Conservation (phyloP, 257 asterid species). For the Primulina huaijiensis region DNA sequence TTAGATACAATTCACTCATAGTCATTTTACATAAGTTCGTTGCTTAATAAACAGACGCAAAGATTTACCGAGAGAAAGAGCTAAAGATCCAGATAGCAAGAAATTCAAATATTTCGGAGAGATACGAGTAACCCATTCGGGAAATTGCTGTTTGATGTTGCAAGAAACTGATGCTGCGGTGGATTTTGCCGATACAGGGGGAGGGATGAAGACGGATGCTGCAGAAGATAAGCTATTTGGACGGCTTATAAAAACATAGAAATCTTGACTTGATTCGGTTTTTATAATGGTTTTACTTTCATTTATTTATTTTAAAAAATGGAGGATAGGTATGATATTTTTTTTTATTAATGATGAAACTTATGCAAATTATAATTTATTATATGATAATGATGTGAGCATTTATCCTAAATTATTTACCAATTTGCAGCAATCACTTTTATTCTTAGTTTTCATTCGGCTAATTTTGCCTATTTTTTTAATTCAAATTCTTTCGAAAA, state of each 20-base stretch:
- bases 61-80: constrained; percentile 58
- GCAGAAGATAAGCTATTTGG: constrained; percentile 52
- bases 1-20: too few species aligned
- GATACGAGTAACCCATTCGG: constrained; percentile 41
- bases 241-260: background rate
- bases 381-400: too few species aligned
- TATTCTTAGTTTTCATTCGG: too few species aligned
- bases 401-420: too few species aligned
- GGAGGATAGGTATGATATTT: too few species aligned
- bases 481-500: too few species aligned
- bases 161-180: constrained; percentile 31
- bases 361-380: too few species aligned
- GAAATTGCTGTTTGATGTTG: constrained; percentile 16
- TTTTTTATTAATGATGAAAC: too few species aligned
- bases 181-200: constrained; percentile 20
- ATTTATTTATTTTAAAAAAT: too few species aligned
- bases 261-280: constrained; percentile 11
- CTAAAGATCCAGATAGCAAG: constrained; percentile 64
- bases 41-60: background rate
- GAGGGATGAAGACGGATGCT: constrained; percentile 30
- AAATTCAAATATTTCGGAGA: constrained; percentile 50
- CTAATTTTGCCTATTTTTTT: too few species aligned
- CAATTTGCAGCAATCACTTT: too few species aligned
- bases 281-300: background rate
- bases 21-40: too few species aligned